These are phyloP conservation scores for Echinochloa phyllopogon DNA, from an alignment of 176 grass and related monocot species.

Conservation along the genomic window DNA sequence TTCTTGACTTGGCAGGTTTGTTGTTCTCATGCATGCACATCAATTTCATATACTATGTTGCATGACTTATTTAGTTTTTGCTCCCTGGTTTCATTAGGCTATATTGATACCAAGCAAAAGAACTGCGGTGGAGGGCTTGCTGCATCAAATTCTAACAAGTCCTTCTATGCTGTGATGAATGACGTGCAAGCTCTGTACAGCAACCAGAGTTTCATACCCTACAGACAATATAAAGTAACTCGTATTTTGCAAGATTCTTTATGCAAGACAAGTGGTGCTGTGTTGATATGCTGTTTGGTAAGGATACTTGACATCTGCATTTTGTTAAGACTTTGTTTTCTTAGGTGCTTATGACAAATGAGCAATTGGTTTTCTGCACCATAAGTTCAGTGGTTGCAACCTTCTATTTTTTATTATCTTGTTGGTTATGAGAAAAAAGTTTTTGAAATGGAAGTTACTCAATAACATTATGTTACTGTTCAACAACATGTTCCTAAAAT, in stretches of 20 bases:
- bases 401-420: neutral
- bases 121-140: slow-evolving; percentile 8
- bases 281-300: slow-evolving; percentile 68
- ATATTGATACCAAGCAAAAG: slow-evolving; percentile 54
- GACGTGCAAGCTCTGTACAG: slow-evolving; percentile 56
- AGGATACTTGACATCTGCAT: slow-evolving; percentile 5
- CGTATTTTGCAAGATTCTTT: slow-evolving; percentile 72
- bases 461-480: neutral
- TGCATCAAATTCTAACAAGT: slow-evolving; percentile 48
- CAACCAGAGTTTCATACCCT: slow-evolving; percentile 55
- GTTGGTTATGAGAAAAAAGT: neutral
- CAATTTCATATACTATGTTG: neutral
- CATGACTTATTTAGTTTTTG: neutral
- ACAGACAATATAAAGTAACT: slow-evolving; percentile 64
- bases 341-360: neutral
- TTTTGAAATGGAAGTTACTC: neutral
- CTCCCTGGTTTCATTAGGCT: slow-evolving; percentile 35
- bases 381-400: neutral
- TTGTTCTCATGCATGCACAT: neutral
- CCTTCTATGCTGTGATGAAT: slow-evolving; percentile 61
- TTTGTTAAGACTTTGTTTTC: neutral
- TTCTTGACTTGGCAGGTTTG: slow-evolving; percentile 62
- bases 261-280: slow-evolving; percentile 42
- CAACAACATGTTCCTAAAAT: neutral
- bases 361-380: neutral